Conservation (phyloP, 495 filamentous ascomycete genomes). For the Aspergillus mulundensis region DNA sequence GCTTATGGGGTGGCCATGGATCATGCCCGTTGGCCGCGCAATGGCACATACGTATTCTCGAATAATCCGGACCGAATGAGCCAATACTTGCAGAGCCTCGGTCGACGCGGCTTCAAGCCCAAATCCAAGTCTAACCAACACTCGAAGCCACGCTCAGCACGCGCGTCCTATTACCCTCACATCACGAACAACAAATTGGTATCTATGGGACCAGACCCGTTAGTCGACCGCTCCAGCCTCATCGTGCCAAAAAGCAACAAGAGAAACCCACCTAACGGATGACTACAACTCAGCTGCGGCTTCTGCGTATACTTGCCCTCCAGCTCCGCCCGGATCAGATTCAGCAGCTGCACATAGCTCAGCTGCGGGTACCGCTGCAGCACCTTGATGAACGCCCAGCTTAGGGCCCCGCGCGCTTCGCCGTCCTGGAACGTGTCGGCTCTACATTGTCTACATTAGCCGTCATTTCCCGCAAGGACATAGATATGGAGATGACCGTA, state of each 20-base stretch:
- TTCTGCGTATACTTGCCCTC: constrained; percentile 91
- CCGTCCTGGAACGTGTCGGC: constrained; percentile 53
- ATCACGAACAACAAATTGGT: constrained; percentile 42
- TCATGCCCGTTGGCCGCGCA: background rate
- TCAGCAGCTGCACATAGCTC: constrained; percentile 91
- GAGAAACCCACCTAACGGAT: constrained; percentile 75
- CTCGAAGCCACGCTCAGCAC: background rate
- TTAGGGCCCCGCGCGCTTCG: constrained; percentile 93
- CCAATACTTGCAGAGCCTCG: background rate
- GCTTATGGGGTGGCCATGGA: background rate
- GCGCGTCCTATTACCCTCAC: constrained; percentile 20
- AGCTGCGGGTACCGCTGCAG: constrained; percentile 93
- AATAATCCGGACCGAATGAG: background rate
- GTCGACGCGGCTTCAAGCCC: background rate
- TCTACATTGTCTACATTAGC: constrained; percentile 15
- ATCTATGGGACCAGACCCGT: constrained; percentile 23
- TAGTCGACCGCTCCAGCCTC: constrained; percentile 8
- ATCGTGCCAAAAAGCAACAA: background rate
- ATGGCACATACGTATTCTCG: background rate
- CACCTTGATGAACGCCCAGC: constrained; percentile 91
- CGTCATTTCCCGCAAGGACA: background rate
- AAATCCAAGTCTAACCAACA: background rate
- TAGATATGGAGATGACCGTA: constrained; percentile 18
- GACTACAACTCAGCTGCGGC: constrained; percentile 94
- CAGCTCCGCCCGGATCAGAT: constrained; percentile 89